Evolutionary conservation across 2,329 filamentous ascomycete species (phyloP).

Genomic region (Fusarium nurragi): DNA sequence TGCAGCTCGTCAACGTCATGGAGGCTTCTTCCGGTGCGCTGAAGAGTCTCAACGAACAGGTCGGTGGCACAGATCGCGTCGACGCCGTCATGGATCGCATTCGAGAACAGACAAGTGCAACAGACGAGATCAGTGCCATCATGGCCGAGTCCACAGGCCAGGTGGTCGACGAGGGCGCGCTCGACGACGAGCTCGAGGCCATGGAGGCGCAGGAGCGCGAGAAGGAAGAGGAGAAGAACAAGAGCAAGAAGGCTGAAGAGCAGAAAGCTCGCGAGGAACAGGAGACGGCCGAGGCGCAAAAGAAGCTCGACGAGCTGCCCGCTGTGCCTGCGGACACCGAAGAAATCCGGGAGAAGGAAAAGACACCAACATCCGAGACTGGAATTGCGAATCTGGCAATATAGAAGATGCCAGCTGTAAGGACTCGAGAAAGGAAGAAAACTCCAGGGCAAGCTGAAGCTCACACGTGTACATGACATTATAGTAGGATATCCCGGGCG

Average conservation of each 20-base stretch:
- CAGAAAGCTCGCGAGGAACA: constrained; percentile 55
- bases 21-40: constrained; percentile 79
- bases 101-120: constrained; percentile 80
- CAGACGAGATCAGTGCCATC: constrained; percentile 83
- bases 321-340: constrained; percentile 51
- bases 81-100: constrained; percentile 79
- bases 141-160: constrained; percentile 69
- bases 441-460: constrained; percentile 2
- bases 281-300: constrained; percentile 59
- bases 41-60: constrained; percentile 75
- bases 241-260: constrained; percentile 53
- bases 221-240: constrained; percentile 62
- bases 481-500: constrained; percentile 31
- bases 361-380: constrained; percentile 51
- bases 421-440: constrained; percentile 44
- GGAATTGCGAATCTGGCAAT: constrained; percentile 49
- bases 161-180: constrained; percentile 78
- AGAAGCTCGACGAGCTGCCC: constrained; percentile 63
- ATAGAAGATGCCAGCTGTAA: constrained; percentile 23
- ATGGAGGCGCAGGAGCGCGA: constrained; percentile 70
- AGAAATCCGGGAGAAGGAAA: constrained; percentile 45
- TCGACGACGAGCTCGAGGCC: constrained; percentile 86
- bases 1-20: constrained; percentile 86
- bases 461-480: constrained; percentile 33
- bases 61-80: constrained; percentile 80